Evolutionary conservation across 306 rosid genomes (phyloP), one percentile per base, ranked within the genome.

Genomic region (Hylodesmum podocarpum): DNA sequence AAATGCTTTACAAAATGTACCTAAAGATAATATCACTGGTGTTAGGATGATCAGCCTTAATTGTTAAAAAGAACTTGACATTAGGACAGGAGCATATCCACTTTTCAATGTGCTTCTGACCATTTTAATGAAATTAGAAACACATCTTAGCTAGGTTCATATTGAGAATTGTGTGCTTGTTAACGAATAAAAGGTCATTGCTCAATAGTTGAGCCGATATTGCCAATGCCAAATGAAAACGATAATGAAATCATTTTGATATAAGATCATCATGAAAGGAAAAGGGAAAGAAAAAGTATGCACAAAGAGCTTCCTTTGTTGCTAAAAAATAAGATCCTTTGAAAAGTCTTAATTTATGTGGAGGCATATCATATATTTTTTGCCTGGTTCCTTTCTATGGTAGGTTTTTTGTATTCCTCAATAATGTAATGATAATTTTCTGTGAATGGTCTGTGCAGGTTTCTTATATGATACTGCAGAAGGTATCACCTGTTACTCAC

Each of bases 401-500:
- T 11, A 25, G 55, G 12, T 27, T 53, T 21, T 16, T 16, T 14
- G 5, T 27, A 49, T 71, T 66, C 47, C 41, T 3, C 16, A 22
- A 53, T 76, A 4, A 46, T 71, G 55, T 57, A 22, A 6, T 33
- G 49, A 70, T 83, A 64, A 53, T 80, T 46, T 54, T 62, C 11
- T 25, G 80, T 55, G 71, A 43, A 46, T 81, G 80, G 36, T 39
- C 8, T 53, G 28, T 84, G 88, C 87, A 96, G 99, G 99, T 96
- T 80, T 82, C 99, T 33, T 92, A 96, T 37, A 92, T 96, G 99
- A 92, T 96, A 84, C 83, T 96, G 86, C 84, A 84, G 78, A 89
- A 96, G 83, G 99, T 96, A 72, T 96, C 99, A 41, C 99, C 99
- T 58, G 98, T 96, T 66, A 91, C 97, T 12, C 99, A 91, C 83